These are phyloP conservation scores for Calonectria fujianensis DNA, from an alignment of 2,329 filamentous ascomycete genomes.

Conservation along the genomic window DNA sequence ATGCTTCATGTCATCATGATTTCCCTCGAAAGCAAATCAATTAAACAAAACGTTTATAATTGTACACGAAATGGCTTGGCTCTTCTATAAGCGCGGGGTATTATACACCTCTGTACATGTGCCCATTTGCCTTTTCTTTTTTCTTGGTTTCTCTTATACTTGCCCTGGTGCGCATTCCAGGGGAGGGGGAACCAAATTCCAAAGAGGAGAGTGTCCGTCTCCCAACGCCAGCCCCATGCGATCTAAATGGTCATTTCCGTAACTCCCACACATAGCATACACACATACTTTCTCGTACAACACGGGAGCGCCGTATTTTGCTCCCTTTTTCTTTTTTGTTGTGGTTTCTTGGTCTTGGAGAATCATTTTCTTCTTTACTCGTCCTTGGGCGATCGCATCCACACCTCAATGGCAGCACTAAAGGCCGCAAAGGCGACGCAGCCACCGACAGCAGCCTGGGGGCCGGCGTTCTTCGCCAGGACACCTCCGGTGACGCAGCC, in stretches of 20 bases:
- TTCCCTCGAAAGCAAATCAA: constrained; percentile 39
- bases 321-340: background rate
- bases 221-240: constrained; percentile 59
- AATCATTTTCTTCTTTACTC: constrained; percentile 60
- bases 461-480: constrained; percentile 89
- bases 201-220: constrained; percentile 56
- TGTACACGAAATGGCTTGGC: constrained; percentile 40
- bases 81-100: constrained; percentile 47
- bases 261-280: constrained; percentile 53
- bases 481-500: constrained; percentile 95
- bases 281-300: constrained; percentile 42
- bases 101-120: constrained; percentile 49
- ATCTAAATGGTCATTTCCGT: constrained; percentile 53
- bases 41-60: constrained; percentile 32
- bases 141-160: too few species aligned
- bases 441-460: constrained; percentile 89
- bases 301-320: background rate
- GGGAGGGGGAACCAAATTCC: constrained; percentile 40
- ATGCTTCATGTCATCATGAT: constrained; percentile 28
- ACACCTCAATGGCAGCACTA: constrained; percentile 91
- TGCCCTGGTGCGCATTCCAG: constrained; percentile 24
- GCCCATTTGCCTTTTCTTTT: constrained; percentile 39
- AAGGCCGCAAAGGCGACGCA: constrained; percentile 97
- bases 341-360: background rate
- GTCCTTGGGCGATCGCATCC: constrained; percentile 86